Base-by-base conservation (phyloP, 2,329 filamentous ascomycete species). In the Dactylellina leptospora region DNA sequence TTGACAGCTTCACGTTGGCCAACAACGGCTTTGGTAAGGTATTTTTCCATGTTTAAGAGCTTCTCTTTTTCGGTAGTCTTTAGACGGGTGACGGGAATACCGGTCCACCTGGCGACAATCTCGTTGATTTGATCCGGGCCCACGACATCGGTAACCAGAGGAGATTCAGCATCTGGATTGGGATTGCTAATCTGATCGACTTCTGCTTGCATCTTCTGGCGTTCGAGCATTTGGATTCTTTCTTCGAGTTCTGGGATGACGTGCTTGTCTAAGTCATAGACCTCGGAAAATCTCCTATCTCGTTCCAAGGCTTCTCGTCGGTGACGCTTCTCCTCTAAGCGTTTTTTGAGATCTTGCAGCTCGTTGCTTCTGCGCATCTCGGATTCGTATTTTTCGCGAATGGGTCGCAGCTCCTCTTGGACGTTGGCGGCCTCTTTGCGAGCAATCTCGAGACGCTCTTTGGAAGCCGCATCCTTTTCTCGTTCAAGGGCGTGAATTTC, bases 81-180 rank as follows among this genome's bases (percentile, higher is more conserved):
- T 40, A 99, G 87, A 73, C 93, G 86, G 3, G 92, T 97, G 69
- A 99, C 92, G 0, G 95, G 95, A 76, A 99, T 99, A 74, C 95
- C 95, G n/a, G 95, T 99, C 91, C 93, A 97, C 73, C 92, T 89
- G 60, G 90, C 90, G 58, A 99, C 95, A 73, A 99, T 99, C 79
- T 97, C 93, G 79, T 99, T 97, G 84, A 99, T 99, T 80, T 99
- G 93, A 75, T 99, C 95, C 9, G 93, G 92, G 4, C 95, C 95
- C 75, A 99, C 95, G 48, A 95, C 86, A 79, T 99, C 95, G 2
- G 93, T 96, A 60, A 97, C 86, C 80, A 97, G 88, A 22, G 91
- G 86, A 25, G 82, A 80, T 27, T 82, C 81, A 27, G 82, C 82
- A 8, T 79, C 80, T 20, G 23, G 30, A 4, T 82, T 81, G 76